These are phyloP conservation scores for Stachybotrys chartarum DNA, from an alignment of 2,329 filamentous ascomycete genomes.

Conservation along the genomic window DNA sequence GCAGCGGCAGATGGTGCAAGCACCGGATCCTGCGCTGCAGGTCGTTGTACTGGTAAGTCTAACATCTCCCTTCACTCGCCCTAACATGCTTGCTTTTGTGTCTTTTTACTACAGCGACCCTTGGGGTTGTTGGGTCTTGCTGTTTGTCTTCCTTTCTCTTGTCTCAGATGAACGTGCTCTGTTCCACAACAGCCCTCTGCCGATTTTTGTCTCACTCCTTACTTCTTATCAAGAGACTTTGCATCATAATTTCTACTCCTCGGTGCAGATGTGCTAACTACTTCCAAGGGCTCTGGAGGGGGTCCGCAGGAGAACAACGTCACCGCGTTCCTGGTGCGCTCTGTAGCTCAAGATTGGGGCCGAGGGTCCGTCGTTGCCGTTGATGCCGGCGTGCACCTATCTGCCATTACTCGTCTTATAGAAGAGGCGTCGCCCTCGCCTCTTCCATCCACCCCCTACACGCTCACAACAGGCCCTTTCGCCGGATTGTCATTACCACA, in stretches of 20 bases:
- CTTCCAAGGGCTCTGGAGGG: conserved; percentile 70
- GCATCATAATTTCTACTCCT: background rate
- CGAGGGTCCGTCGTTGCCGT: conserved; percentile 83
- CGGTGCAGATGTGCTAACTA: conserved; percentile 15
- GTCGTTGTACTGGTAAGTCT: conserved; percentile 66
- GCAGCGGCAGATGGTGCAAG: conserved; percentile 11
- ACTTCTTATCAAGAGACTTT: background rate
- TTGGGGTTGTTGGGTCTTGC: background rate
- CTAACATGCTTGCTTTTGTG: background rate
- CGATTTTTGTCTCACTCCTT: background rate
- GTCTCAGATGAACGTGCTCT: background rate
- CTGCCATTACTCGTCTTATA: conserved; percentile 75
- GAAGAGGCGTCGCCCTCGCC: conserved; percentile 41
- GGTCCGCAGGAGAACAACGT: conserved; percentile 86
- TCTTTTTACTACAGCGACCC: background rate
- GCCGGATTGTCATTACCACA: conserved; percentile 66
- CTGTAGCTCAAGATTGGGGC: conserved; percentile 69
- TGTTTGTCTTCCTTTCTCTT: background rate
- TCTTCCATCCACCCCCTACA: conserved; percentile 36
- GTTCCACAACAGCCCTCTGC: background rate
- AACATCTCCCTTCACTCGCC: too few species aligned
- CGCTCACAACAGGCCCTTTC: conserved; percentile 66
- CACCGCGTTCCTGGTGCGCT: conserved; percentile 83
- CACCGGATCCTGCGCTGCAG: conserved; percentile 50
- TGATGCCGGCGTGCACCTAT: conserved; percentile 85